Base-by-base conservation (phyloP, 108 stramenopile genomes). In the Nitzschia sp. region DNA sequence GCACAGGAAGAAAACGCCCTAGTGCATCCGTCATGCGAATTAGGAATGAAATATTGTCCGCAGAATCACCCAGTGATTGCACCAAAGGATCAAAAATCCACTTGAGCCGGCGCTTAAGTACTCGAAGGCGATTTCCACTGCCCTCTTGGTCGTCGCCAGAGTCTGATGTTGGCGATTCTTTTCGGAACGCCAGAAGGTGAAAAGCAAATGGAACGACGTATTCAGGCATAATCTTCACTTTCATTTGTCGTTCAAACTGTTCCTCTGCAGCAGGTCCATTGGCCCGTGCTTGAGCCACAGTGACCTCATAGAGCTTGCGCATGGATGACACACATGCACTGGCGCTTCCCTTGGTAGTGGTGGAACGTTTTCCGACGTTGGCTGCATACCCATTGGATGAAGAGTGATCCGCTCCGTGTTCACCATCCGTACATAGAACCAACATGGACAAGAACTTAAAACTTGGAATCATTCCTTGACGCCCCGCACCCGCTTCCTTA, bases 21-120 rank as follows among this genome's bases (percentile, higher is more conserved):
- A 89, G 63, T 37, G 83, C 54, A 34, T 90, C 89, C 21, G 86
- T 65, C 85, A 95, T 87, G 34, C 91, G 81, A 21, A 95, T 70
- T 46, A 95, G 70, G 59, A 95, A 95, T 1, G 87, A 87, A 54
- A 95, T 89, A 61, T 95, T 95, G 59, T 95, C 90, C 37, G 94
- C 94, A 34, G 81, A 65, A 48, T 86, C 86, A 8, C 90, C 90
- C 46, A 95, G 65, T 64, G 87, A 87, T 41, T 79, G 78, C 40
- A 95, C 80, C 22, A 95, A 79, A 37, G 93, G 93, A 53, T 95
- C 93, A 53, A 90, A 81, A 26, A 95, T 62, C 80, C 80, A 83
- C 76, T 86, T 92, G 66, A 95, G 62, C n/a, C 93, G 84, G 65
- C 87, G 89, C 51, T 76, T 73, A 63, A 95, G 65, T 26, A 76